Base-by-base conservation (phyloP, 169 alveolate genomes). In the Cryptosporidium sp. region DNA sequence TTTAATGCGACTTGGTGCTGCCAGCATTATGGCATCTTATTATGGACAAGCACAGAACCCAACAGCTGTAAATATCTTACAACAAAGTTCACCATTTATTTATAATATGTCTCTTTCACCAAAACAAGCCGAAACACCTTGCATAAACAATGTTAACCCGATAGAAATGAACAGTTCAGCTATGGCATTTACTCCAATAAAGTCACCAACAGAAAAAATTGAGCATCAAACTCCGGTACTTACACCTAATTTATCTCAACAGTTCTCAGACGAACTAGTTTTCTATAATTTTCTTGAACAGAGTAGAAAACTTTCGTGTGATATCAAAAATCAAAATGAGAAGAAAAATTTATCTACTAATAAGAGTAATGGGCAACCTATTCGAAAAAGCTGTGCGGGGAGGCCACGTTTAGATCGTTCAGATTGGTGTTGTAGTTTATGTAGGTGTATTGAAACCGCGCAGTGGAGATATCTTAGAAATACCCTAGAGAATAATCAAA, bases 351-450 rank as follows among this genome's bases (percentile, higher is more conserved):
- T 55, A 41, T 16, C 71, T 55, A 74, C 86, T 4, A 74, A 74
- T 33, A 74, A 74, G 41, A 39, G 61, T 33, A 74, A 74, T 59
- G 62, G 71, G 35, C 50, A 31, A 35, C 31, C 86, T 39, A 74
- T 74, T 58, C 58, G 86, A 35, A 74, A 74, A 59, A 74, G 86
- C 21, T 74, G 86, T 74, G 86, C 86, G 14, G 86, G 86, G 52
- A 74, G 86, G 50, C 86, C 86, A 35, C 86, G 86, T 9, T 31
- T 74, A 74, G 86, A 74, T 37, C 70, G 86, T 39, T 74, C 86
- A 31, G 86, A 74, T 39, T 74, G 86, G 86, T 74, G 86, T 74
- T 74, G 86, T 74, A 74, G 86, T 59, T 43, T 74, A 23, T 74
- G 86, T 74, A 74, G 86, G 41, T 74, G 86, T 26, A 59, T 74